Evolutionary conservation across 192 early-diverging fungal genomes (phyloP), one percentile per base, ranked within the genome.

Genomic region (Rhizophlyctis rosea): DNA sequence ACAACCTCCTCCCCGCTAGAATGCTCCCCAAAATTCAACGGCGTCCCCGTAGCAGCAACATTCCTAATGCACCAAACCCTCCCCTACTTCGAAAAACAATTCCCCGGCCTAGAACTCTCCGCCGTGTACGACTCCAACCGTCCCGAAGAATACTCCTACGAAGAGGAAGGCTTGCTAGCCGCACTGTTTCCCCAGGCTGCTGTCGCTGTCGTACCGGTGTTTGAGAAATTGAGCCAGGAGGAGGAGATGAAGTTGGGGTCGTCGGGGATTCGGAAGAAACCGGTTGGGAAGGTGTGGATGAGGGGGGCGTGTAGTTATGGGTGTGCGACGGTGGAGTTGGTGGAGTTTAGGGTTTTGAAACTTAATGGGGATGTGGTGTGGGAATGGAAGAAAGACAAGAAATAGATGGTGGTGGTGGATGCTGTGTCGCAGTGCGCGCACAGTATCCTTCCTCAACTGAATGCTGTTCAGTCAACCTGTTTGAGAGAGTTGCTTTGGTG

Each of bases 51-150:
- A 9, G 77, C 76, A 5, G 76, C 74, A 7, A 73, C 81, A 2
- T 75, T 82, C 25, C 77, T 82, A 30, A 77, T 82, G 68, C 64
- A 75, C 39, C 76, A 82, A 60, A 71, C 75, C 16, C 49, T 54
- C 9, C 49, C 62, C 18, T 14, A 53, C 13, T 75, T 82, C 27
- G 69, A 77, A 0, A 50, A 47, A 13, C 52, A 72, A 39, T 82
- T 82, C 50, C 68, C 71, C 18, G 75, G 71, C 21, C 70, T 82
- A 7, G 77, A 82, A 49, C 63, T 80, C 47, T 70, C 70, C 18
- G 34, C 75, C 25, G 59, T 76, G 11, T 82, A 73, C 61, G 61
- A 61, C n/a, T 47, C 50, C 32, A 50, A 47, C 21, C 27, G 58
- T n/a, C 65, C 62, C 23, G 50, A 59, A 11, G 65, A 72, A n/a